Conservation (phyloP, 768 basidiomycete species). For the Rhizopogon vinicolor region DNA sequence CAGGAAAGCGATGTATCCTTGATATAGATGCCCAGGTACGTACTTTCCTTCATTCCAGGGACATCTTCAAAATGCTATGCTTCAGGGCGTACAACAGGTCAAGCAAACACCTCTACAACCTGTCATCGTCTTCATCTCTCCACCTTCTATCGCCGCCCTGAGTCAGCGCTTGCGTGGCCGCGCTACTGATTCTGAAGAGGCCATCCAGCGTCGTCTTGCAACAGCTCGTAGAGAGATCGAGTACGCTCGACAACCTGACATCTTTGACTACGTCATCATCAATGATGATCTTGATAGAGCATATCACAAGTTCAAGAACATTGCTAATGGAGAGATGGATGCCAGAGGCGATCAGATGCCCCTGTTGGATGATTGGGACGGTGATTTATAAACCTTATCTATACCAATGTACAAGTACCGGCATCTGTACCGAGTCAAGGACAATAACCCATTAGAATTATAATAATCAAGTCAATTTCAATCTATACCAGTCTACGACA, state of each 20-base stretch:
- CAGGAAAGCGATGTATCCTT: slow-evolving; percentile 81
- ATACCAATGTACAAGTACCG: not conserved
- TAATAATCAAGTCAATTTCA: too few relatives aligned
- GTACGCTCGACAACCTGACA: slow-evolving; percentile 71
- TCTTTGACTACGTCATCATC: slow-evolving; percentile 81
- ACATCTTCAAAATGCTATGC: not conserved
- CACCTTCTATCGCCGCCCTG: slow-evolving; percentile 73
- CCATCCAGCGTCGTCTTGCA: slow-evolving; percentile 68
- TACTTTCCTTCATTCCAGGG: slow-evolving; percentile 2
- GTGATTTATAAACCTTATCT: not conserved
- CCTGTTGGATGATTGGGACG: slow-evolving; percentile 46
- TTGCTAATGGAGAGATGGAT: slow-evolving; percentile 64
- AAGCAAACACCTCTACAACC: slow-evolving; percentile 80
- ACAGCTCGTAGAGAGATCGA: slow-evolving; percentile 78
- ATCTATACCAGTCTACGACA: too few relatives aligned
- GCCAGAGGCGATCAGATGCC: slow-evolving; percentile 62
- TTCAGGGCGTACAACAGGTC: slow-evolving; percentile 87
- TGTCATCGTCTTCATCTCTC: slow-evolving; percentile 88
- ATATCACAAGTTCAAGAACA: slow-evolving; percentile 68
- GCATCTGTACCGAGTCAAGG: too few relatives aligned
- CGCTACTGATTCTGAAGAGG: slow-evolving; percentile 78
- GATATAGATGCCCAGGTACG: slow-evolving; percentile 94
- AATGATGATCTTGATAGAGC: slow-evolving; percentile 88
- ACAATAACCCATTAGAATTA: too few relatives aligned
- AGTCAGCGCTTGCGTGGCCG: slow-evolving; percentile 67